Base-by-base conservation (phyloP, 495 filamentous ascomycete species). In the Trypethelium eluteriae region DNA sequence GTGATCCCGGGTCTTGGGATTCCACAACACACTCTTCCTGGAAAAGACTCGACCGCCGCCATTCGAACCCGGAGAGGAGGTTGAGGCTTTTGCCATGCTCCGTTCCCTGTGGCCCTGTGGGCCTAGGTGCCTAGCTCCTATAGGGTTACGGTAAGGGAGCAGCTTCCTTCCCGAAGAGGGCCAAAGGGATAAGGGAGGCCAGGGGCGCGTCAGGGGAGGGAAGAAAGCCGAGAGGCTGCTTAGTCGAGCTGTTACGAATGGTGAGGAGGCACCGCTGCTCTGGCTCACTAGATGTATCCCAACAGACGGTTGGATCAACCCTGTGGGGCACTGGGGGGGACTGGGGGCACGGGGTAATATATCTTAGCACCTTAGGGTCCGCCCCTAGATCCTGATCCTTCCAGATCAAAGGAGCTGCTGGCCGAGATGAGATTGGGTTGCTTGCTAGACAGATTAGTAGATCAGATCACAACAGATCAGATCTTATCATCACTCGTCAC, bases 11-110 rank as follows among this genome's bases (percentile, higher is more conserved):
- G 36, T 9, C 53, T 59, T 59, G n/a, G 53, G 53, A 36, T 59
- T 59, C 53, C 53, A 59, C 53, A 59, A 36, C 53, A 59, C 53
- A 32, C 53, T 59, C 53, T 59, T 59, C 25, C 53, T 11, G 53
- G 53, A 59, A 14, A 59, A 59, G 53, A 59, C 36, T 6, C 53
- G 6, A 5, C 53, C 32, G 53, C 53, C 53, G 6, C 53, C 53
- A 59, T 59, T 34, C 25, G 53, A 59, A 9, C 25, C 11, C 14
- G 53, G 14, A 7, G 53, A 35, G 32, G 53, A 36, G 4, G 53
- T 10, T 59, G 53, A 59, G 53, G 53, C 53, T 36, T 59, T 59
- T 59, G 53, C 36, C 53, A 59, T 59, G 53, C 53, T 59, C 7
- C 11, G 53, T 14, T 18, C 16, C 10, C 49, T 18, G 10, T 25